Evolutionary conservation across 2,329 filamentous ascomycete genomes (phyloP).

Genomic region (Lachnellula arida): DNA sequence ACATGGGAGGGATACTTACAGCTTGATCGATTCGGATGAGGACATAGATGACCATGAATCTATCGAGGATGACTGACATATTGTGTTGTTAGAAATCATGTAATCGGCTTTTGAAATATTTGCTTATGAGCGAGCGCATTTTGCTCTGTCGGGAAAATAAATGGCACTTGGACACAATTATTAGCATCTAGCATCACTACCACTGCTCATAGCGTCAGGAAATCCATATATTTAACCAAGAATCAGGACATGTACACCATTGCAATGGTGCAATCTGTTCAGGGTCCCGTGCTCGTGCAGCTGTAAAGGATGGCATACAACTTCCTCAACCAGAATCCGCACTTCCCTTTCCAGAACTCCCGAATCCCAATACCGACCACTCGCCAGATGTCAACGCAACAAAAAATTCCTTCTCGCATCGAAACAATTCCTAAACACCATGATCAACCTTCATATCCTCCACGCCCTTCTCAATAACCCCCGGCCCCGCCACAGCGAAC

Average conservation of each 20-base stretch:
- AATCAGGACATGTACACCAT: too few relatives aligned
- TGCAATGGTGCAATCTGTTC: too few relatives aligned
- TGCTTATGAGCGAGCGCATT: neutral
- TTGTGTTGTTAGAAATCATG: neutral
- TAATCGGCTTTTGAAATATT: neutral
- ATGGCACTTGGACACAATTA: neutral
- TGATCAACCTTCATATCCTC: slow-evolving; percentile 28
- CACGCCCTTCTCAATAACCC: slow-evolving; percentile 29
- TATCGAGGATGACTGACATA: slow-evolving; percentile 22
- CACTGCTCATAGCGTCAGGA: too few relatives aligned
- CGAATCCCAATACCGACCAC: too few relatives aligned
- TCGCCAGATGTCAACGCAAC: neutral
- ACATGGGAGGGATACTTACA: slow-evolving; percentile 1
- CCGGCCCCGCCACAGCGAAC: slow-evolving; percentile 38
- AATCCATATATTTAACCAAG: too few relatives aligned
- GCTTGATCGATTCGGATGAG: slow-evolving; percentile 8
- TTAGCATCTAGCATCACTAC: too few relatives aligned
- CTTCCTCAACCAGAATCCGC: too few relatives aligned
- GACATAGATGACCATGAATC: slow-evolving; percentile 14
- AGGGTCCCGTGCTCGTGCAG: too few relatives aligned
- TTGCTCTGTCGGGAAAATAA: neutral
- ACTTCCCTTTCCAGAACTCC: too few relatives aligned
- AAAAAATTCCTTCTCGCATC: neutral
- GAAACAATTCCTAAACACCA: slow-evolving; percentile 2
- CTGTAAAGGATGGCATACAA: too few relatives aligned